Evolutionary conservation across 2,329 filamentous ascomycete genomes (phyloP), one percentile per base, ranked within the genome.

Genomic region (Fusarium nodosum): DNA sequence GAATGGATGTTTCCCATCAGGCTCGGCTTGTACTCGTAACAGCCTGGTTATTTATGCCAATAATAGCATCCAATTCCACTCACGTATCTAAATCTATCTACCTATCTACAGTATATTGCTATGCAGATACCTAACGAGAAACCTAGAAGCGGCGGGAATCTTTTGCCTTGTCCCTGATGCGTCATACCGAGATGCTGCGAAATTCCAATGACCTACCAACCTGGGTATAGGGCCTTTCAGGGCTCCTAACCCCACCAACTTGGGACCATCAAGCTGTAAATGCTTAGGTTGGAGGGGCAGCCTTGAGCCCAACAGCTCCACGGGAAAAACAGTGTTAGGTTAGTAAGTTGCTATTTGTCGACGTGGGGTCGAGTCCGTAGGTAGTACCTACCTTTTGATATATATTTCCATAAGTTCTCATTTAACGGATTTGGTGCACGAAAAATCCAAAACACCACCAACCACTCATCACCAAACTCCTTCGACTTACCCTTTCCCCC

Each of bases 311-410:
- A 26, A 50, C 15, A 55, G 60, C 53, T 64, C 63, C 48, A 54
- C 33, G 47, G 33, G 16, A 54, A 60, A 50, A 58, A 54, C 18
- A 60, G 52, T 26, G 45, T 52, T 65, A 55, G 48, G 61, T 64
- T 60, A 57, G 66, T 65, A 58, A 59, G 66, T 58, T 63, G 38
- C 42, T 52, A 57, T 64, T 18, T 68, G 33, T 57, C 34, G 51
- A 68, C 68, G 68, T 69, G 68, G 68, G 68, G 68, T 71, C 57
- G 60, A 54, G 64, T 69, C 64, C 53, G 56, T 73, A 53, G 39
- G 39, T 5, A 24, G 7, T 15, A 38, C 31, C 31, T 38, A 38
- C 64, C 48, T 39, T 24, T 51, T 38, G 48, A 39, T 41, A 22
- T 61, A 73, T 67, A 71, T 64, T 74, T 66, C 64, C 53, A 55